Evolutionary conservation across 163 green algal genomes (phyloP), one percentile per base, ranked within the genome.

Genomic region (Chloroidium sp.): DNA sequence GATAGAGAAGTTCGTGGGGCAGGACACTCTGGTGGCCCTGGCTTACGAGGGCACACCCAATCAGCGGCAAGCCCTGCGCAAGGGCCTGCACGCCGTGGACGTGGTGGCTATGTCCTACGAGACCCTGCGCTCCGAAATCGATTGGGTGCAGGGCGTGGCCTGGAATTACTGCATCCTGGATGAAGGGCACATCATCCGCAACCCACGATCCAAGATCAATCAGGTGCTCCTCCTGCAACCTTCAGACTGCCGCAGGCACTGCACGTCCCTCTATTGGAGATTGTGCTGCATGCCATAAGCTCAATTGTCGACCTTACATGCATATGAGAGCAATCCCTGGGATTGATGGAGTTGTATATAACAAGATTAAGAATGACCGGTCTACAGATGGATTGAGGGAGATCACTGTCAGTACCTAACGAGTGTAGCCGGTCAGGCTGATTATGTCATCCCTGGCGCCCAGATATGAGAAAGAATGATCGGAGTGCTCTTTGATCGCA

Each of bases 151-250:
- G 3, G 72, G 61, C 2, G 61, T 86, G 59, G 62, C 74, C 6
- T 99, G 94, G 93, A 77, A 92, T 36, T 99, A 99, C 86, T 93
- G 86, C 77, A 87, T 98, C 14, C 89, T 98, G 83, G 97, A 99
- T 79, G 97, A 98, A 84, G 95, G 96, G 0, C 97, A 99, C 86
- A 87, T 96, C 64, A 97, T 99, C 78, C 91, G 93, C 84, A 98
- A 94, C 89, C 88, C 93, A 1, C 93, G 95, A 83, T 89, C 88
- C 62, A 91, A 92, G 79, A 80, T 84, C 57, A 78, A 76, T 4
- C 78, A 84, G 64, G 64, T 72, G 64, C 64, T 72, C 64, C 64
- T 72, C 6, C 6, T 6, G 6, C 64, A n/a, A 72, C 6, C 64
- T 10, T 72, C 64, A 72, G 64, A 10, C 64, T 72, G 64, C 64